Conservation (phyloP, 306 rosid species). For the Ormosia semicastrata region DNA sequence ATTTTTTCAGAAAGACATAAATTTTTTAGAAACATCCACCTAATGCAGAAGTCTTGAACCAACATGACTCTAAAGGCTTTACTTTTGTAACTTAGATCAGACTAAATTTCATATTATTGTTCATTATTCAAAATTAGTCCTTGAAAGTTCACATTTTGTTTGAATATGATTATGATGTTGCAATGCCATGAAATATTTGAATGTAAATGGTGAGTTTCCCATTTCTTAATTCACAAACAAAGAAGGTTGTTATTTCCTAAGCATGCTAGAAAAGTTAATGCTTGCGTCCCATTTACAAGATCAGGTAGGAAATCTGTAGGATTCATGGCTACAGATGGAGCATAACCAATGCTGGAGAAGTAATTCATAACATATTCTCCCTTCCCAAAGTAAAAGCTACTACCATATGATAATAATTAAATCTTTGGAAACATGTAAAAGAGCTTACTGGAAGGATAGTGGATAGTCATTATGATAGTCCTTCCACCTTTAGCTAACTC, state of each 20-base stretch:
- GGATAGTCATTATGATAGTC: constrained; percentile 35
- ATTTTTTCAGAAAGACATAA: neutral
- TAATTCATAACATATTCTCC: constrained; percentile 29
- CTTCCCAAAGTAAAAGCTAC: constrained; percentile 34
- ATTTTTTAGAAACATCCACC: neutral
- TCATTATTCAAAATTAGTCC: neutral
- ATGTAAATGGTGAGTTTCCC: neutral
- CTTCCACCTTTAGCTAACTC: constrained; percentile 36
- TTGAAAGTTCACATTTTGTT: neutral
- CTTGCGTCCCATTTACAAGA: constrained; percentile 33
- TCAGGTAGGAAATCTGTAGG: constrained; percentile 39
- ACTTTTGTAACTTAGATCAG: neutral
- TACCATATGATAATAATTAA: constrained; percentile 35
- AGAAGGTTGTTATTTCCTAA: neutral
- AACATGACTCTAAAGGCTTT: neutral
- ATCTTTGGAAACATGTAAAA: constrained; percentile 35
- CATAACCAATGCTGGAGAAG: constrained; percentile 31
- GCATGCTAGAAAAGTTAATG: neutral
- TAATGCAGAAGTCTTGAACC: neutral
- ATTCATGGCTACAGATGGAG: constrained; percentile 29
- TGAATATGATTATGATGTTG: neutral
- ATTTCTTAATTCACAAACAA: neutral
- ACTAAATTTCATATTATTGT: neutral
- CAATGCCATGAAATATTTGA: neutral
- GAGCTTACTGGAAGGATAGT: constrained; percentile 40